Evolutionary conservation across 768 basidiomycete genomes (phyloP), one percentile per base, ranked within the genome.

Genomic region (Fibroporia radiculosa): DNA sequence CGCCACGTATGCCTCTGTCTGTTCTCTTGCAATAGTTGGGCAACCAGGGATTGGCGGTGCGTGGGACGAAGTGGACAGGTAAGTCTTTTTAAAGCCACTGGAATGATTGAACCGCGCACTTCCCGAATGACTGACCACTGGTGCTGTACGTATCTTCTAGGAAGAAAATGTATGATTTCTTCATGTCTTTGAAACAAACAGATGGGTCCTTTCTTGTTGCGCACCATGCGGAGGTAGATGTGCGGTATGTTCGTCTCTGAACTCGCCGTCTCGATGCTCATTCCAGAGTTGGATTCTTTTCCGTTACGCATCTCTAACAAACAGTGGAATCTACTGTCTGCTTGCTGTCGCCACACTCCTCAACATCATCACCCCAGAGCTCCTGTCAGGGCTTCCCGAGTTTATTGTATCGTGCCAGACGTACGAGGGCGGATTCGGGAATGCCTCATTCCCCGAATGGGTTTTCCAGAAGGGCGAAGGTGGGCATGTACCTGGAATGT

Each of bases 131-230:
- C n/a, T 31, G 29, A 31, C 29, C 11, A 31, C 29, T 31, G 29
- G 6, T 34, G 33, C 20, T 19, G 13, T 14, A 13, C 13, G 13
- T 24, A 14, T 24, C 6, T 8, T 14, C 32, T 8, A 50, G 90
- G 32, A 66, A 78, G 54, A 82, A 77, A 51, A 72, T 93, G 57
- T 95, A 97, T 61, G 63, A 77, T 3, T 96, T 91, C 65, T 93
- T 96, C 66, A 78, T 95, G 78, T 81, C 85, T 1, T 64, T 97
- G 50, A 99, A 99, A 61, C 84, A 91, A 55, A 73, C 80, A 1
- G 93, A 98, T 58, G 96, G 96, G 0, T 92, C 92, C 0, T 98
- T 97, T 63, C 72, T 86, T 16, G 96, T 98, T 8, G 78, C 89
- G 13, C 71, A 80, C 35, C 77, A 90, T 43, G 89, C 82, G 12